These are phyloP conservation scores for Singerocomus inundabilis DNA, from an alignment of 1,284 basidiomycete genomes.

Conservation along the genomic window DNA sequence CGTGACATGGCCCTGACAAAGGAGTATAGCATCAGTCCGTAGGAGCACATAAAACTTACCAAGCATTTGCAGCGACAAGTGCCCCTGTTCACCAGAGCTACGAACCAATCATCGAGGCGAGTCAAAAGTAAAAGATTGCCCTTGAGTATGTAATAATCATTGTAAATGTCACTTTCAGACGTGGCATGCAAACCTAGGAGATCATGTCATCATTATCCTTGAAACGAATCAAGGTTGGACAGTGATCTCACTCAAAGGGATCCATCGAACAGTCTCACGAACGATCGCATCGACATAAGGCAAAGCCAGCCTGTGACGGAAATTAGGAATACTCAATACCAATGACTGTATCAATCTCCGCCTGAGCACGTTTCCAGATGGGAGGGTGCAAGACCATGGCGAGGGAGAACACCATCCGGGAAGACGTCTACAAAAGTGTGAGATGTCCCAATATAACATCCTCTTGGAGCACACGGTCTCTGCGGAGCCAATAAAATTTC, in stretches of 20 bases:
- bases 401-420: constrained; percentile 28
- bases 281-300: constrained; percentile 38
- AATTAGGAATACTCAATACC: constrained; percentile 38
- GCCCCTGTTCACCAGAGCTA: constrained; percentile 1
- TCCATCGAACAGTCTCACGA: constrained; percentile 36
- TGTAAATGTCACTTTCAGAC: constrained; percentile 13
- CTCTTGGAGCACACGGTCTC: too few relatives aligned
- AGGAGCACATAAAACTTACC: constrained; percentile 1
- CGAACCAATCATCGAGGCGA: neutral
- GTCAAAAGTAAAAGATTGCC: constrained; percentile 4
- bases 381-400: constrained; percentile 36
- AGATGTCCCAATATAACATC: too few relatives aligned
- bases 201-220: neutral
- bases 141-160: constrained; percentile 18
- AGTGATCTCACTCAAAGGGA: constrained; percentile 12
- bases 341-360: constrained; percentile 39
- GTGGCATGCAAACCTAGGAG: constrained; percentile 19
- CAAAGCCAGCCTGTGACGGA: constrained; percentile 36
- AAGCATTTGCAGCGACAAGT: constrained; percentile 18
- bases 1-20: constrained; percentile 21
- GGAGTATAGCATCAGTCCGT: too few relatives aligned
- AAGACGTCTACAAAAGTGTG: constrained; percentile 9
- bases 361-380: too few relatives aligned
- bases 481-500: too few relatives aligned
- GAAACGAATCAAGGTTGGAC: neutral